Evolutionary conservation across 2,329 filamentous ascomycete genomes (phyloP), one percentile per base, ranked within the genome.

Genomic region (Geosmithia morbida): DNA sequence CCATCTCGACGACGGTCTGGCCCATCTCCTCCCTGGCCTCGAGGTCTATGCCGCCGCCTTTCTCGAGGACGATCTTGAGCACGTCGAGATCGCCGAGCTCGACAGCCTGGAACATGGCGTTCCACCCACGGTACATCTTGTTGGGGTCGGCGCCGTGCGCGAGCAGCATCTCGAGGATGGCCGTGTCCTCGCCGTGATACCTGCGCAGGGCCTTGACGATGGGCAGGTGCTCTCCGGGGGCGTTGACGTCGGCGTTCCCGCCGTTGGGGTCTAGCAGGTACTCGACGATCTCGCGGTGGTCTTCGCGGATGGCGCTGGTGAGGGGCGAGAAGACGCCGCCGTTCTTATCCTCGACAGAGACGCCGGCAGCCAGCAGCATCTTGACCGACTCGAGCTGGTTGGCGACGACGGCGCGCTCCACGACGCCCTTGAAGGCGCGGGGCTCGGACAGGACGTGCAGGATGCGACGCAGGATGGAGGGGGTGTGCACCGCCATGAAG

Each of bases 241-340:
- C 68, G 57, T 84, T 84, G 43, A 78, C 71, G 54, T 84, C 77
- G 0, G 80, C 81, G 30, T 43, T 44, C 7, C 48, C 48, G 8
- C 71, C 72, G 1, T 72, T 79, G 51, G 79, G 72, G 45, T 75
- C 69, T 49, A 85, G 66, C 10, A 85, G 69, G 62, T 69, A 84
- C 3, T 59, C 60, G 41, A 82, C 77, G 48, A 84, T 83, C 1
- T 74, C 71, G 43, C 71, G 74, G 53, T 71, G 70, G 22, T 75
- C 66, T 59, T 85, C 81, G 13, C 80, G 77, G 48, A 84, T 76
- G 8, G 79, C 78, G 0, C 78, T 81, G 0, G 80, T 85, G 3
- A 85, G 69, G 0, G 79, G 77, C 1, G 78, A 83, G 65, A 85
- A 86, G 45, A 85, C 81, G 47, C 82, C 82, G 18, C 79, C 81